phyloP scores from a whole-genome alignment of 768 basidiomycete genomes.

The Flagelloscypha sp. region DNA sequence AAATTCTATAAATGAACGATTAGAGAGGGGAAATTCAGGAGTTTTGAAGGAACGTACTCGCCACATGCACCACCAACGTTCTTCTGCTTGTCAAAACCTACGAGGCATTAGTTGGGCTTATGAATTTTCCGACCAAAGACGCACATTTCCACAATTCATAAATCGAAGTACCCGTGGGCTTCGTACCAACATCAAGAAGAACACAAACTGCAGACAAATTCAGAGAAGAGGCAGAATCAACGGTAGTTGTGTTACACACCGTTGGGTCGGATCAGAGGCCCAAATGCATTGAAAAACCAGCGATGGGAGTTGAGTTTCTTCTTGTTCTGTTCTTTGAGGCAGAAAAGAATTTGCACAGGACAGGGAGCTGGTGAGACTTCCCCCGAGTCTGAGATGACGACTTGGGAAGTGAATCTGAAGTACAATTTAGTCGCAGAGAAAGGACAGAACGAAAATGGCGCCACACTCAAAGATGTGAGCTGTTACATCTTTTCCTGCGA shows the following conservation, averaged over 20 bases:
- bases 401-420: conserved; percentile 65
- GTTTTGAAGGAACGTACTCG: conserved; percentile 44
- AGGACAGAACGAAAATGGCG: conserved; percentile 5
- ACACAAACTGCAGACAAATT: conserved; percentile 54
- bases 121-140: neutral
- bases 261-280: conserved; percentile 79
- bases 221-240: conserved; percentile 4
- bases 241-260: conserved; percentile 30
- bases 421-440: conserved; percentile 1
- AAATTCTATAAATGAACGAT: conserved; percentile 42
- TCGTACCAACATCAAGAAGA: conserved; percentile 91
- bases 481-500: conserved; percentile 84
- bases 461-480: conserved; percentile 89
- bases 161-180: conserved; percentile 89
- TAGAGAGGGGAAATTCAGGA: neutral
- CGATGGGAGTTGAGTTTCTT: conserved; percentile 94
- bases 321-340: conserved; percentile 93
- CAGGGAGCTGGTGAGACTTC: conserved; percentile 72
- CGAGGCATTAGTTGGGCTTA: neutral
- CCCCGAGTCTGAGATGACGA: conserved; percentile 69
- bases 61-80: conserved; percentile 94
- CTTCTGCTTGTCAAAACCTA: conserved; percentile 69
- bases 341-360: conserved; percentile 84
- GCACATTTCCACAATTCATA: conserved; percentile 94
- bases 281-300: conserved; percentile 97